These are phyloP conservation scores for Phytophthora cryptogea DNA, from an alignment of 352 stramenopile genomes.

Conservation along the genomic window DNA sequence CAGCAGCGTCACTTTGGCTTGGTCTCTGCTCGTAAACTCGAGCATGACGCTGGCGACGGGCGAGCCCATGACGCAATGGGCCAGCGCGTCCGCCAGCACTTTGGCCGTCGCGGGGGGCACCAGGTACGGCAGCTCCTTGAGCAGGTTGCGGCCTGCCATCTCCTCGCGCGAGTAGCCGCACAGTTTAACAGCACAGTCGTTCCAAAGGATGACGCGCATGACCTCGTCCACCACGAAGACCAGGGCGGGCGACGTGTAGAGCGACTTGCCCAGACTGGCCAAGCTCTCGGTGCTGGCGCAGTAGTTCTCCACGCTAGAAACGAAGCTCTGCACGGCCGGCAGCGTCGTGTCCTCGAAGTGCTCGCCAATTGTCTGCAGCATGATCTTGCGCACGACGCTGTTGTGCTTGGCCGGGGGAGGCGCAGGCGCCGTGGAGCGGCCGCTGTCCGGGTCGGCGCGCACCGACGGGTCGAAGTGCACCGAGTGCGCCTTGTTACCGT, in stretches of 20 bases:
- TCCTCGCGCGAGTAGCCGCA: conserved; percentile 81
- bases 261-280: conserved; percentile 79
- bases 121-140: conserved; percentile 73
- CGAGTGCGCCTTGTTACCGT: conserved; percentile 59
- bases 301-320: conserved; percentile 73
- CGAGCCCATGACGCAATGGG: conserved; percentile 59
- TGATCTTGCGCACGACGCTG: conserved; percentile 72
- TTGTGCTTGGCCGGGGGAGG: conserved; percentile 29
- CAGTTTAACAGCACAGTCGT: conserved; percentile 75
- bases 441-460: conserved; percentile 53
- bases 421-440: conserved; percentile 34
- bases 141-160: conserved; percentile 74
- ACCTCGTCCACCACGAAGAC: conserved; percentile 86
- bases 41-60: conserved; percentile 58
- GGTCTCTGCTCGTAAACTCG: conserved; percentile 62
- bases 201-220: conserved; percentile 89
- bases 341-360: conserved; percentile 70
- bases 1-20: conserved; percentile 65
- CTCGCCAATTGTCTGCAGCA: conserved; percentile 80
- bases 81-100: conserved; percentile 61
- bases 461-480: conserved; percentile 79
- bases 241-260: conserved; percentile 75
- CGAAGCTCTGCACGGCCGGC: conserved; percentile 75
- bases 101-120: conserved; percentile 60
- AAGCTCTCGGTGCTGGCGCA: conserved; percentile 79